Evolutionary conservation across 2,329 filamentous ascomycete genomes (phyloP), one percentile per base, ranked within the genome.

Genomic region (Coniochaeta pulveracea): DNA sequence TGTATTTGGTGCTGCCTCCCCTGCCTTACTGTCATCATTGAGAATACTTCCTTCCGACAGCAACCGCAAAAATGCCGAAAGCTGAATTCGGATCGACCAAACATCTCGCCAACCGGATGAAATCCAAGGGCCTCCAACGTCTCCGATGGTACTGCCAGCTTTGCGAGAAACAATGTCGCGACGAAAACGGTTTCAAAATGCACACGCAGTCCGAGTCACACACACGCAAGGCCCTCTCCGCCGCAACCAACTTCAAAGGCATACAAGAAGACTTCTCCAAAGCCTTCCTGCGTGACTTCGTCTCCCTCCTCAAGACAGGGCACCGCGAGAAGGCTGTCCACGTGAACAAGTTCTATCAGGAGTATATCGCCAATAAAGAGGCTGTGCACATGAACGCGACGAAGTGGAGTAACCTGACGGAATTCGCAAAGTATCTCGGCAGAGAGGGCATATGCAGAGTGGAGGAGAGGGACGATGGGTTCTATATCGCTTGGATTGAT

Each of bases 321-420:
- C 91, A 98, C 48, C 85, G 86, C 41, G 86, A 94, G 57, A 98
- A 98, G 56, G 72, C 76, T 47, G 77, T 96, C 2, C 72, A 88
- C 21, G 74, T 88, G 33, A 98, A 98, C 50, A 78, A 84, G 40
- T 96, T 96, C 55, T 98, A 98, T 58, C 85, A 96, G 53, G 80
- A 88, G 50, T 91, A 93, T 48, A 95, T 96, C 45, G 69, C 76
- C 11, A 80, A 89, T 45, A 86, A 88, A 55, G 71, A 85, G 48
- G 89, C 96, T 52, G 64, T 91, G 7, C 91, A 96, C 52, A 86
- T 96, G 82, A 95, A 95, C 56, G 69, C 85, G 6, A 96, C 91
- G 0, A 80, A 80, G 48, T 96, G 86, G 86, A 73, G 79, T 4
- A 84, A 75, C 34, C 60, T 98, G 45, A 89, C 86, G 3, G 86